Conservation (phyloP, 179 eudicot genomes). For the Beta corolliflora region DNA sequence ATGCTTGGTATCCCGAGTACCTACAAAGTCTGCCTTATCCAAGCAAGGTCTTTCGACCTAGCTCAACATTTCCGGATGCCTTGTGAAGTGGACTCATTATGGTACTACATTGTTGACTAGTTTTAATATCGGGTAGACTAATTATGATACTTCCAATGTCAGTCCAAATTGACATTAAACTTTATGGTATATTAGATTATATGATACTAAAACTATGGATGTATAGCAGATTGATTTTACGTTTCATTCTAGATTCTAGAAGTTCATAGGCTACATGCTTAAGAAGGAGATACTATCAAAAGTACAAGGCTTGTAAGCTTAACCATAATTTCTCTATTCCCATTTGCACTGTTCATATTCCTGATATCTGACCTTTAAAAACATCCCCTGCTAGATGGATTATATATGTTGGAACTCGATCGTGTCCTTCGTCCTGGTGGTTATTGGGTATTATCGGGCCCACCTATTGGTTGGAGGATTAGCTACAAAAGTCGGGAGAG, state of each 20-base stretch:
- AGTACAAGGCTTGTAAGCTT: background rate
- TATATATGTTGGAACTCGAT: slow-evolving; percentile 74
- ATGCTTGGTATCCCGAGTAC: slow-evolving; percentile 65
- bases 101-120: slow-evolving; percentile 38
- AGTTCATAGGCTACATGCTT: background rate
- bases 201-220: too few species aligned
- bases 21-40: slow-evolving; percentile 72
- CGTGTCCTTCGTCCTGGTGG: slow-evolving; percentile 83
- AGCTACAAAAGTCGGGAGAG: slow-evolving; percentile 58
- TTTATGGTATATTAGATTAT: background rate
- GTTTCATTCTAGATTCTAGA: background rate
- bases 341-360: background rate
- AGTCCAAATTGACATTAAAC: background rate
- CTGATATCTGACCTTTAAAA: slow-evolving; percentile 23
- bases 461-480: slow-evolving; percentile 62
- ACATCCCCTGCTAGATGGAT: slow-evolving; percentile 49
- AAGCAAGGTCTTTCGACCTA: slow-evolving; percentile 77
- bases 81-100: slow-evolving; percentile 65
- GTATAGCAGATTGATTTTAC: background rate
- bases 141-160: background rate
- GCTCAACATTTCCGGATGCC: slow-evolving; percentile 86
- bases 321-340: slow-evolving; percentile 6
- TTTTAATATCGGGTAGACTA: background rate
- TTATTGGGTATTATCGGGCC: slow-evolving; percentile 81
- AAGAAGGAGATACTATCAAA: background rate